Evolutionary conservation across 2,329 filamentous ascomycete genomes (phyloP), one percentile per base, ranked within the genome.

Genomic region (Chaetomiaceae sp.): DNA sequence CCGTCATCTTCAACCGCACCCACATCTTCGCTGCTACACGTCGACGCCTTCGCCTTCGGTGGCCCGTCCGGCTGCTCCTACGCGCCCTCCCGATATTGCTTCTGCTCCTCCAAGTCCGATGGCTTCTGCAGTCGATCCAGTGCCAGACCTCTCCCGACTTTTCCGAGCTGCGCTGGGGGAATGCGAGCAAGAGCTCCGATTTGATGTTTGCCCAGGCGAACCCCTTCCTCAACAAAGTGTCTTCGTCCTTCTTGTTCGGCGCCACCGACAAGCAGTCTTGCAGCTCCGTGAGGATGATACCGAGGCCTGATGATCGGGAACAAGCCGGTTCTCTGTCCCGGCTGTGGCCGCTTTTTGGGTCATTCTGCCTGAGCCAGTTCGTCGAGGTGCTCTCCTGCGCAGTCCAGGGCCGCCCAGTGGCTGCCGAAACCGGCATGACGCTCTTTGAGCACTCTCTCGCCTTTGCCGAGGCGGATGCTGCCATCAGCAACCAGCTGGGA

Each of bases 371-470:
- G 2, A 91, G 89, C 59, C 89, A 96, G 64, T 92, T 97, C 60
- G 72, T 96, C 17, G 93, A 97, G 68, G 93, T 89, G 0, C 71
- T 97, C 9, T 86, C 86, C 4, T 95, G 89, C 66, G 89, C 92
- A 9, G 78, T 97, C 6, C 89, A 96, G 66, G 92, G 92, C 27
- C 82, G 87, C 2, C 79, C 82, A 2, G 80, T 89, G 0, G 81
- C 87, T 56, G 86, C 88, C 0, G 93, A 97, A 69, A 95, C 89
- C 1, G 91, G 90, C 16, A 96, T 97, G 88, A 96, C 91, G 0
- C 79, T 96, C 2, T 96, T 97, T 62, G 93, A 99, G 66, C 91
- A 96, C 64, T 96, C 91, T 0, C 75, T 99, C 8, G 92, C 92
- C 2, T 99, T 97, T 70, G 89, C 92, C 10, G 93, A 99, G 68